Conservation (phyloP, 129 eudicot species). For the Mikania micrantha region DNA sequence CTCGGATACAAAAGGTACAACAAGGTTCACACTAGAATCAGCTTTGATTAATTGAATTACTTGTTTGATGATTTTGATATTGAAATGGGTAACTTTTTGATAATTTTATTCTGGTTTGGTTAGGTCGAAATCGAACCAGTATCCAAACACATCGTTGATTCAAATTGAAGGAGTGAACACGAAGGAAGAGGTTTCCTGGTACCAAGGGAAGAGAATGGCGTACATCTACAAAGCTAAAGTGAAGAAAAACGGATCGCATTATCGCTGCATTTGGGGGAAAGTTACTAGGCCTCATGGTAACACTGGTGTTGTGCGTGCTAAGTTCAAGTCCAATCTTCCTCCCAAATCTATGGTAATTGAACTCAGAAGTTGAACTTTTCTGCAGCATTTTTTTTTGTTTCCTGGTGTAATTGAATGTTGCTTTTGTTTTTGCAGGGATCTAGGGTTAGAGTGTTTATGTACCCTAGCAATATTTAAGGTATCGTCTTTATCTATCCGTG, state of each 20-base stretch:
- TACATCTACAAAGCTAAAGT: slow-evolving; percentile 86
- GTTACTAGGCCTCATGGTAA: slow-evolving; percentile 94
- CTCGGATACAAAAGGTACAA: slow-evolving; percentile 87
- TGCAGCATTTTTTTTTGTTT: not conserved
- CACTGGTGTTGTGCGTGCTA: slow-evolving; percentile 91
- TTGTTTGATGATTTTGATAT: not conserved
- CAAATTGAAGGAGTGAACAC: slow-evolving; percentile 94
- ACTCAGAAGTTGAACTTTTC: not conserved
- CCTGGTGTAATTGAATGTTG: not conserved
- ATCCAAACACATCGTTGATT: slow-evolving; percentile 83
- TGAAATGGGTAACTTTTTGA: not conserved
- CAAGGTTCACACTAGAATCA: not conserved
- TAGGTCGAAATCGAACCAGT: slow-evolving; percentile 97
- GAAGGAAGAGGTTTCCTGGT: slow-evolving; percentile 86
- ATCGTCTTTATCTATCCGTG: not conserved
- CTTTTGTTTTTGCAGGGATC: slow-evolving; percentile 45
- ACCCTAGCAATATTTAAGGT: slow-evolving; percentile 77
- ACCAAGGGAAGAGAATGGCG: slow-evolving; percentile 78
- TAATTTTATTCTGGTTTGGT: not conserved
- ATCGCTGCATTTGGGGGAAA: slow-evolving; percentile 97
- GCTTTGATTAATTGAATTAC: not conserved
- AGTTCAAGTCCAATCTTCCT: slow-evolving; percentile 88
- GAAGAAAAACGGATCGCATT: slow-evolving; percentile 72
- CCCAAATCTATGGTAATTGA: slow-evolving; percentile 87
- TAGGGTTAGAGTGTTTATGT: slow-evolving; percentile 73